A percentile compares a stretch with the other conserved stretches of the same genome.
Evolutionary conservation across 1,139 yeast genomes (phyloP).

Genomic region (Blastobotrys indianensis): DNA sequence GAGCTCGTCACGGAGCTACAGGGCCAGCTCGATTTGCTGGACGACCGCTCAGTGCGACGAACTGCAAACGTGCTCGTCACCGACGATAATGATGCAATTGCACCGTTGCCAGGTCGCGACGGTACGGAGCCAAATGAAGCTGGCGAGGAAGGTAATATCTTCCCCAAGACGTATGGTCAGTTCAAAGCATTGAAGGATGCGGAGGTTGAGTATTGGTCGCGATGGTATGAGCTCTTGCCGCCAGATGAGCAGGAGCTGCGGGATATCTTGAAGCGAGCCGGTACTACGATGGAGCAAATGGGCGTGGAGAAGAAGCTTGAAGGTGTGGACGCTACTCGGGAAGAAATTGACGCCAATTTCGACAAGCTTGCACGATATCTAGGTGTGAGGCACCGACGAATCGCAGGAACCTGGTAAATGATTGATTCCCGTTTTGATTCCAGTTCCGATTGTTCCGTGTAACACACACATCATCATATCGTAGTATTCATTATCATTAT

Average conservation of each 20-base stretch:
- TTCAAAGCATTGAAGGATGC: slow-evolving; percentile 44
- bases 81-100: slow-evolving; percentile 39
- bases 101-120: slow-evolving; percentile 61
- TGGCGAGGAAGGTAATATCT: slow-evolving; percentile 34
- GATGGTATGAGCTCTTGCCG: slow-evolving; percentile 53
- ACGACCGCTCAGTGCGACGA: slow-evolving; percentile 35
- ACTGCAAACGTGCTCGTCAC: slow-evolving; percentile 32
- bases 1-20: slow-evolving; percentile 85
- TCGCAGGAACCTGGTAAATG: slow-evolving; percentile 47
- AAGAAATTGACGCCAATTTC: slow-evolving; percentile 46
- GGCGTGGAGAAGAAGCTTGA: slow-evolving; percentile 24
- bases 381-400: slow-evolving; percentile 55
- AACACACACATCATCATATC: neutral
- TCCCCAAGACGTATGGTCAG: slow-evolving; percentile 57
- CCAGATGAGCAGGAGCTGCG: slow-evolving; percentile 33
- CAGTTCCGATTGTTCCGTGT: neutral
- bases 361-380: slow-evolving; percentile 63
- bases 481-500: neutral
- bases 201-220: slow-evolving; percentile 48
- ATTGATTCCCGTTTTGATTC: no score
- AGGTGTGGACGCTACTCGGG: slow-evolving; percentile 32
- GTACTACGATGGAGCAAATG: slow-evolving; percentile 37
- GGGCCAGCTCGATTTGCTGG: slow-evolving; percentile 62
- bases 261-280: slow-evolving; percentile 27
- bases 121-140: slow-evolving; percentile 54